Evolutionary conservation across 83 land plant genomes (phyloP), one percentile per base, ranked within the genome.

Genomic region (Picea abies): DNA sequence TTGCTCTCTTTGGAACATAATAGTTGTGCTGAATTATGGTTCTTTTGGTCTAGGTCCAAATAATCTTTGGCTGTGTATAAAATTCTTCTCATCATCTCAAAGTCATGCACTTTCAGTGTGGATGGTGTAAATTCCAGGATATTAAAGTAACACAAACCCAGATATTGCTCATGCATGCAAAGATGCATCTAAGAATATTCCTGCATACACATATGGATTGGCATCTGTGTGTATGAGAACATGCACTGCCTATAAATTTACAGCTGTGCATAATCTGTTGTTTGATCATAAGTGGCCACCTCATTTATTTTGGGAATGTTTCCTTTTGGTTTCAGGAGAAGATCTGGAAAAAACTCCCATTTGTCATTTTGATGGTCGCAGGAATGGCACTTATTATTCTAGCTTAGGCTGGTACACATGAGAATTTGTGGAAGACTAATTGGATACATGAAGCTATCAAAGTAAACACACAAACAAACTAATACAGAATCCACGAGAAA

Each of bases 261-360:
- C 81, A 47, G 80, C 39, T 20, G 23, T 73, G 41, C 65, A 63
- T 15, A 35, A 63, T 32, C 17, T 47, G 32, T 62, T 79, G 56
- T 79, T 61, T 64, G 16, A 66, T 80, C 16, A 66, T n/a, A 35
- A 82, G 14, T 66, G 25, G 15, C 52, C 22, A 72, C 52, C 49
- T 41, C 72, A 69, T 69, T 69, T 69, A 44, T 2, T 72, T 72
- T 41, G 61, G 63, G 23, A 76, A 23, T 37, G 41, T 81, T 81
- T 32, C 4, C 67, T 49, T 79, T 20, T 84, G 25, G 15, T 81
- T 81, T 47, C 85, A 84, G 85, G 85, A 84, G 82, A 84, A 84
- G 70, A 84, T 84, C 5, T 81, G 84, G 85, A 84, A 70, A 67
- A 80, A 84, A 64, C 60, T 84, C 39, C 85, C 85, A 29, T 84